Percentiles rank a stretch among this genome's conserved stretches.
phyloP scores from a whole-genome alignment of 75 land plant genomes.

The Picea sitchensis region DNA sequence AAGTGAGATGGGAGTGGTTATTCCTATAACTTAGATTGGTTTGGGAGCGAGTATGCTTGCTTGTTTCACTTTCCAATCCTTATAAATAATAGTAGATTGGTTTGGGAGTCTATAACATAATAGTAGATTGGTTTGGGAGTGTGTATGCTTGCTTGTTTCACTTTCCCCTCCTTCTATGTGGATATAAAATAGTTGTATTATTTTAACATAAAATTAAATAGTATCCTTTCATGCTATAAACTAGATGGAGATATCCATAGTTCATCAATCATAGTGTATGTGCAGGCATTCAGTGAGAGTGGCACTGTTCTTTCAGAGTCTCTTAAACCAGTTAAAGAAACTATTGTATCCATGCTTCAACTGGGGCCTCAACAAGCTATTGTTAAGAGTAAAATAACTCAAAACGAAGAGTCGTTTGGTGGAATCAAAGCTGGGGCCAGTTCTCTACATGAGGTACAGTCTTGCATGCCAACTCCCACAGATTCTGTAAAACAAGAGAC shows the following conservation, averaged over 20 bases:
- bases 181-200: too few species aligned
- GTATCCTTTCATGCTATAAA: not conserved
- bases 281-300: conserved; percentile 54
- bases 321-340: conserved; percentile 38
- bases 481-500: not conserved
- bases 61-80: too few species aligned
- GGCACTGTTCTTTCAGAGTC: conserved; percentile 21
- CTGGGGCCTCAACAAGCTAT: conserved; percentile 5
- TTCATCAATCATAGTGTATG: not conserved
- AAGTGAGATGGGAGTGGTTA: too few species aligned
- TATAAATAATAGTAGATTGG: too few species aligned
- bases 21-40: too few species aligned
- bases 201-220: not conserved
- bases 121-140: too few species aligned
- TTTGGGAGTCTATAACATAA: too few species aligned
- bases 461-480: not conserved
- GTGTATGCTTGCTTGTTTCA: too few species aligned
- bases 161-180: too few species aligned
- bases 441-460: not conserved
- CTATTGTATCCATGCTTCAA: conserved; percentile 32
- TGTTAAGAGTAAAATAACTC: not conserved
- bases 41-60: too few species aligned
- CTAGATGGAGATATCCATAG: not conserved
- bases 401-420: not conserved
- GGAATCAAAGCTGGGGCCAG: not conserved